Percentiles rank a stretch among this genome's conserved stretches.
Evolutionary conservation across 108 stramenopile species (phyloP).

Genomic region (Nitzschia sp.): DNA sequence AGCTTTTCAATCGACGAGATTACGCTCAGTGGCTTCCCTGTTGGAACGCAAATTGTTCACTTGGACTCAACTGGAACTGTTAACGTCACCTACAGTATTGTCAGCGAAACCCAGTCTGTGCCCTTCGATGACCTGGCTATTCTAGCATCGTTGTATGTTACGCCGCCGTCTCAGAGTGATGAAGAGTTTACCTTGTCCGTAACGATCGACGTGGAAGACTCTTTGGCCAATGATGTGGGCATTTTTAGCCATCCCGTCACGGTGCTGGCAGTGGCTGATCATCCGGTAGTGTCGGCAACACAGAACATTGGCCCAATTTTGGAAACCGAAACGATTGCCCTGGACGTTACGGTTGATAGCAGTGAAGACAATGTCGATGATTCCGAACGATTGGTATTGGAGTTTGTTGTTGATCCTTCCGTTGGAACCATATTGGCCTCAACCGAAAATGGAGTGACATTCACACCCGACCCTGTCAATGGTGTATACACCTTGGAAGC

Average conservation of each 20-base stretch:
- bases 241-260: background rate
- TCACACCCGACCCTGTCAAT: background rate
- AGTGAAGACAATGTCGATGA: background rate
- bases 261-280: background rate
- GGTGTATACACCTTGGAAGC: background rate
- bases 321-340: background rate
- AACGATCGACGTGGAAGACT: background rate
- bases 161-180: background rate
- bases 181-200: background rate
- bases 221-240: background rate
- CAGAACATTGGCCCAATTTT: background rate
- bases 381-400: background rate
- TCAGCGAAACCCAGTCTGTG: background rate
- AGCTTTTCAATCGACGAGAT: too few species aligned
- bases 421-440: background rate
- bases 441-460: background rate
- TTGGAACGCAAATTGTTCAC: too few species aligned
- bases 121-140: background rate
- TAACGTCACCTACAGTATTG: too few species aligned
- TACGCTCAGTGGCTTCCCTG: too few species aligned
- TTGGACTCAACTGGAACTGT: too few species aligned
- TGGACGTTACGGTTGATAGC: background rate
- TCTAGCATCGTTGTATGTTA: background rate
- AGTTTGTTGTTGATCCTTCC: background rate
- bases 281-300: background rate